Percentiles rank a stretch among this genome's conserved stretches.
Conservation (phyloP, 73 alveolate species). For the Paramecium biaurelia region DNA sequence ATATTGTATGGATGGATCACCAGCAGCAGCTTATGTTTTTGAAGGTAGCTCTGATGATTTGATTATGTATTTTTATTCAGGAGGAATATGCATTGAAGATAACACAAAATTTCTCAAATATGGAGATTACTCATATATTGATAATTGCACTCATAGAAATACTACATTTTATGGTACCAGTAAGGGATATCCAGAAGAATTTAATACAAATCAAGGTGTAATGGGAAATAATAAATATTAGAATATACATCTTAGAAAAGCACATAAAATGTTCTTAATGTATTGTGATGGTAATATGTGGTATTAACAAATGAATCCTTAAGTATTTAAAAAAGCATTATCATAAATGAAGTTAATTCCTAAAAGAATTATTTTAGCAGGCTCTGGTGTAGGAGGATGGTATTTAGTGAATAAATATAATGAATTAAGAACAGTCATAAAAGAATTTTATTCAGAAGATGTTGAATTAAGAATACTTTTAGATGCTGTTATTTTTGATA, state of each 20-base stretch:
- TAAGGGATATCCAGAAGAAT: not conserved
- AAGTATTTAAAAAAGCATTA: not conserved
- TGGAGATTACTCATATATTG: constrained; percentile 10
- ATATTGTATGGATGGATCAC: constrained; percentile 6
- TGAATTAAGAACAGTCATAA: not conserved
- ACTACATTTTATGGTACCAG: constrained; percentile 4
- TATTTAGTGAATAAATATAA: not conserved
- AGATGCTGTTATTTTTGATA: constrained; percentile 3
- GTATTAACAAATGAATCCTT: not conserved
- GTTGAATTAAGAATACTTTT: not conserved
- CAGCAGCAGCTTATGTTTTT: not conserved
- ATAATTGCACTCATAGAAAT: not conserved
- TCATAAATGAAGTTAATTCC: not conserved
- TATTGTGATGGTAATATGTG: constrained; percentile 35
- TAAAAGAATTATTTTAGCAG: constrained; percentile 18
- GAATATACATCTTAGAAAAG: not conserved
- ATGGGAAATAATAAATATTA: constrained; percentile 28
- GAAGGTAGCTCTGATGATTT: not conserved
- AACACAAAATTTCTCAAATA: not conserved
- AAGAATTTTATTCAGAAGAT: not conserved
- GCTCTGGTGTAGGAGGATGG: constrained; percentile 15
- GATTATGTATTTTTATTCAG: constrained; percentile 12
- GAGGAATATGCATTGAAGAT: constrained; percentile 25
- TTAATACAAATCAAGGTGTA: not conserved
- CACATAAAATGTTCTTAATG: constrained; percentile 21